Evolutionary conservation across 345 rosid species (phyloP), one percentile per base, ranked within the genome.

Genomic region (Nasturtium officinale): DNA sequence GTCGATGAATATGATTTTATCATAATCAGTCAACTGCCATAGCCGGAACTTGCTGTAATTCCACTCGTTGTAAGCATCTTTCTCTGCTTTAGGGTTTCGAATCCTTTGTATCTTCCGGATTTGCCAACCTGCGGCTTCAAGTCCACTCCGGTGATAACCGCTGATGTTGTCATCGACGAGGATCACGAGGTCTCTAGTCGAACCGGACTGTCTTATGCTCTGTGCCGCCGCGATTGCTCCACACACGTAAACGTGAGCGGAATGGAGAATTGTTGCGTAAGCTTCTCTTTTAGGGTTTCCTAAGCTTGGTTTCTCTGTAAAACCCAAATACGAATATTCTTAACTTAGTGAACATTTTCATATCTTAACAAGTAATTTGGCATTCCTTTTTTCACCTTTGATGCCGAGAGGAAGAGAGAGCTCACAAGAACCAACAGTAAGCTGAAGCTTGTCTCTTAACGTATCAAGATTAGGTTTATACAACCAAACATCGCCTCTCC

Each of bases 51-150:
- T 95, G 90, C 99, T 95, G 82, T 95, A 95, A 74, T 95, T 95
- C 96, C 96, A 95, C 67, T 95, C 96, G 62, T 91, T 95, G 82
- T 95, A 91, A 7, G 99, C 96, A 74, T 95, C 96, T 74, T 85
- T 85, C 75, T 91, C 96, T 0, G 99, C 99, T 82, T 95, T 91
- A 3, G 97, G 99, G 82, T 91, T 95, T 77, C 99, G 82, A 72
- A 95, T 95, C 65, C 99, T 82, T 47, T 90, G 71, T 55, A 95
- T 91, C 1, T 88, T 88, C 74, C 87, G 77, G 64, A 95, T 78
- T 74, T 91, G 89, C 99, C 99, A 95, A 11, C 99, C 96, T 0
- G 97, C 96, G 5, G 93, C 96, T 75, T 83, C 91, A 0, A 94
- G 85, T 57, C 98, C 98, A 69, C 86, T 90, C 73, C 90, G 83